These are phyloP conservation scores for Paramyrothecium sp. DNA, from an alignment of 2,329 filamentous ascomycete genomes.

Conservation along the genomic window DNA sequence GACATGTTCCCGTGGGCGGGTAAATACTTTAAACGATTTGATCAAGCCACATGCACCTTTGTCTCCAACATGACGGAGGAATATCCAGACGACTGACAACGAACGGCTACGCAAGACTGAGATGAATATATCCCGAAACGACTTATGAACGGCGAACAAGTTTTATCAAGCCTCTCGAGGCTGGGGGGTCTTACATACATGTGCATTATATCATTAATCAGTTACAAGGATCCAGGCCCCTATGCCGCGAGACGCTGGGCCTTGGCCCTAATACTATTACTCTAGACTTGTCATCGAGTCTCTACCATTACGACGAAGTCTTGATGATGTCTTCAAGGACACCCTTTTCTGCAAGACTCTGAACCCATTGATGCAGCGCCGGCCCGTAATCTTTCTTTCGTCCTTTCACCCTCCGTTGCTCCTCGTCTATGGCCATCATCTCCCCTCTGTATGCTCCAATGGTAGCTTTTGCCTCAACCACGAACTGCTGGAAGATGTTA, in stretches of 20 bases:
- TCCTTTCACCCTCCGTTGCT: slow-evolving; percentile 50
- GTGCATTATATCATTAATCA: too few species aligned
- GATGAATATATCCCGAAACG: not conserved
- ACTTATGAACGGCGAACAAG: too few species aligned
- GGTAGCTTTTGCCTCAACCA: slow-evolving; percentile 38
- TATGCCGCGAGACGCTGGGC: not conserved
- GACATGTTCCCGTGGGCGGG: slow-evolving; percentile 70
- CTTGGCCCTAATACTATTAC: not conserved
- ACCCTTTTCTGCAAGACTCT: slow-evolving; percentile 65
- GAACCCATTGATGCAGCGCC: slow-evolving; percentile 67
- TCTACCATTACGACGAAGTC: slow-evolving; percentile 10
- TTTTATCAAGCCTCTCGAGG: too few species aligned
- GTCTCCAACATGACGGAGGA: slow-evolving; percentile 78
- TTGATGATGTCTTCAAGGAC: slow-evolving; percentile 46
- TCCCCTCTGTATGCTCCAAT: slow-evolving; percentile 49
- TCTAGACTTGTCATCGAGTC: not conserved
- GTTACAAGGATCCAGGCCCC: too few species aligned
- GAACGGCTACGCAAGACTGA: not conserved
- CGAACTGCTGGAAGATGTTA: slow-evolving; percentile 36
- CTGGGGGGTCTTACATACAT: too few species aligned
- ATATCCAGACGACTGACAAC: slow-evolving; percentile 75
- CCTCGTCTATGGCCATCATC: slow-evolving; percentile 39
- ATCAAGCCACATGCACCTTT: slow-evolving; percentile 64
- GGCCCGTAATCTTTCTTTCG: slow-evolving; percentile 68
- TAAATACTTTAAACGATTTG: slow-evolving; percentile 86